Evolutionary conservation across 2,329 filamentous ascomycete species (phyloP), one percentile per base, ranked within the genome.

Genomic region (Penicillium sp.): DNA sequence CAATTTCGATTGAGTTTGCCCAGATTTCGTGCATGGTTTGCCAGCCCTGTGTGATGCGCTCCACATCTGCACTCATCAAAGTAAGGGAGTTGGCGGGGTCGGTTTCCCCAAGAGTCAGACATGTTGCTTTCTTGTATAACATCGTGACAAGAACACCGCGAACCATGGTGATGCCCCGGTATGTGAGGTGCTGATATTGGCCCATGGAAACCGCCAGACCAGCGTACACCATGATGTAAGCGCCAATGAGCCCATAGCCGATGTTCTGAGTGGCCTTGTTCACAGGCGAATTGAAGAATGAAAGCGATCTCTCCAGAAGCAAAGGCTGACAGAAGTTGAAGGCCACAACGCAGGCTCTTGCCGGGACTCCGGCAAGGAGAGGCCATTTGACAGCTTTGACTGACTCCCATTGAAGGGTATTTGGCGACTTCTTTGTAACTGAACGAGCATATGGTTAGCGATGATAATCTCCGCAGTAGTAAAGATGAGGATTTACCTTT

Each of bases 91-190:
- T 63, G 19, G 65, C 64, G 1, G 67, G 64, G 29, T 72, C 69
- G 10, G 64, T 63, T 45, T 68, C 65, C 43, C 61, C 64, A 6
- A 65, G 53, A 36, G 60, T 63, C 1, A 72, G 44, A 9, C 62
- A 59, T 11, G 60, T 67, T 7, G 70, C 65, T 49, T 72, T 72
- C n/a, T 72, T 70, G 56, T 77, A 82, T 2, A 83, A 73, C 55
- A 80, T 64, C 0, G 76, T 73, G n/a, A 76, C 64, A 7, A 77
- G 56, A 0, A 64, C 69, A 9, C 72, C 72, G 30, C 75, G 64
- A 8, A 74, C 61, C 65, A 75, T 72, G 9, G 72, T 73, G 22
- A 73, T 69, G 10, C 64, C 61, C 5, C 73, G 72, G 51, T 75
- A 72, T 0, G 71, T 67, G 11, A 67, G 59, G 57, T 77, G 73